phyloP scores from a whole-genome alignment of 176 grass and related monocot genomes.

The Avena eriantha region DNA sequence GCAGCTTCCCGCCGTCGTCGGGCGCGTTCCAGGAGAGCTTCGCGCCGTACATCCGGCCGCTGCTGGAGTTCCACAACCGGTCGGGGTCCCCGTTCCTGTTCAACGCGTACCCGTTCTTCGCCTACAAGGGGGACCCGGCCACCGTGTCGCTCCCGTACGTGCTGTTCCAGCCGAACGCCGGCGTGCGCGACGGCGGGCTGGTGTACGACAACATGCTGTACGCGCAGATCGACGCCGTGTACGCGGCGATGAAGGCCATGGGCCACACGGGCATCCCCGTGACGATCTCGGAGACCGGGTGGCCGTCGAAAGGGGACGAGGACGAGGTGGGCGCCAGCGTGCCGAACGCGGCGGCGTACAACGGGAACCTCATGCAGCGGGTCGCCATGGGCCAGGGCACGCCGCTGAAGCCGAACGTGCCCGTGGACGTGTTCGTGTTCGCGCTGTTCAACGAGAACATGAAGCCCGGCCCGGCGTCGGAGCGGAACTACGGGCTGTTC shows the following conservation, averaged over 20 bases:
- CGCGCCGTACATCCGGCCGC: conserved; percentile 64
- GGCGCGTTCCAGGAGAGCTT: conserved; percentile 67
- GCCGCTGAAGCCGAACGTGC: conserved; percentile 73
- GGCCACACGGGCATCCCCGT: conserved; percentile 73
- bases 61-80: conserved; percentile 69
- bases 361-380: conserved; percentile 76
- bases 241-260: conserved; percentile 83
- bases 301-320: conserved; percentile 79
- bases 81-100: conserved; percentile 63
- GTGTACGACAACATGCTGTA: conserved; percentile 91
- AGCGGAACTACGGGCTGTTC: conserved; percentile 81
- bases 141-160: conserved; percentile 78
- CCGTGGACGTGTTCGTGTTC: conserved; percentile 85
- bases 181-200: conserved; percentile 49
- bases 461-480: conserved; percentile 73
- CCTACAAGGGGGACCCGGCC: conserved; percentile 59
- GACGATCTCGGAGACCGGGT: conserved; percentile 81
- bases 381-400: conserved; percentile 74
- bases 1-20: conserved; percentile 72
- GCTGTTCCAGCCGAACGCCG: conserved; percentile 79
- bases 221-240: conserved; percentile 91
- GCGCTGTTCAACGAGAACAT: conserved; percentile 87
- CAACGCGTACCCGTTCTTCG: conserved; percentile 85
- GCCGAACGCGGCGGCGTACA: conserved; percentile 82
- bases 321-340: conserved; percentile 75